Evolutionary conservation across 2,329 filamentous ascomycete species (phyloP), one percentile per base, ranked within the genome.

Genomic region (Cladosporium cucumerinum): DNA sequence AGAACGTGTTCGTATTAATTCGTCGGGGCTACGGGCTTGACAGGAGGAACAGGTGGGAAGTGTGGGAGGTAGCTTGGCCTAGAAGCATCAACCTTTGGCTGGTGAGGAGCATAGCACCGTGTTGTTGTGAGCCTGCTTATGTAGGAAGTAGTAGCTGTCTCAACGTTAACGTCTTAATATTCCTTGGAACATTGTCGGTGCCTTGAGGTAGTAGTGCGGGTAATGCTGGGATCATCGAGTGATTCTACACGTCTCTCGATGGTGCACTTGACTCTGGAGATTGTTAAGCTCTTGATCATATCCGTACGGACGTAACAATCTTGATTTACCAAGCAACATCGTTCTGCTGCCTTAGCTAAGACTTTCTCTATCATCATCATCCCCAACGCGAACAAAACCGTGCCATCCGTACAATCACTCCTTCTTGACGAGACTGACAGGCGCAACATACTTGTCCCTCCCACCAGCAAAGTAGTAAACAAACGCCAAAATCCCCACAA

Each of bases 401-500:
- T 26, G 23, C 48, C 32, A 32, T 18, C 2, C 18, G 2, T 21
- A n/a, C 51, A 32, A 54, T 54, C 51, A 58, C 55, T 58, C 55
- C 12, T 21, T 34, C 34, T 61, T 61, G 28, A 61, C 48, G 16
- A 61, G 30, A 12, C 28, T 61, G 34, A 61, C 59, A 10, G 59
- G 59, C 16, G 59, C 46, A 12, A 52, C 48, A 18, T 61, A 61
- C 59, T 54, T 61, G 32, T 61, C 11, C 59, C 48, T 51, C 14
- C 59, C 59, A 14, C 59, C 59, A 28, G 28, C 59, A 46, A 61
- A 54, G 28, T 54, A 61, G 46, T 52, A 54, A 18, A 21, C 59
- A 25, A 61, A 51, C 12, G 46, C 49, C 30, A 61, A 18, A 18
- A 61, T 54, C 2, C 46, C 49, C 32, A 51, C 46, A 46, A 54